Percentiles rank a stretch among this genome's conserved stretches.
Evolutionary conservation across 371 early-diverging fungal genomes (phyloP).

Genomic region (Mortierella sp.): DNA sequence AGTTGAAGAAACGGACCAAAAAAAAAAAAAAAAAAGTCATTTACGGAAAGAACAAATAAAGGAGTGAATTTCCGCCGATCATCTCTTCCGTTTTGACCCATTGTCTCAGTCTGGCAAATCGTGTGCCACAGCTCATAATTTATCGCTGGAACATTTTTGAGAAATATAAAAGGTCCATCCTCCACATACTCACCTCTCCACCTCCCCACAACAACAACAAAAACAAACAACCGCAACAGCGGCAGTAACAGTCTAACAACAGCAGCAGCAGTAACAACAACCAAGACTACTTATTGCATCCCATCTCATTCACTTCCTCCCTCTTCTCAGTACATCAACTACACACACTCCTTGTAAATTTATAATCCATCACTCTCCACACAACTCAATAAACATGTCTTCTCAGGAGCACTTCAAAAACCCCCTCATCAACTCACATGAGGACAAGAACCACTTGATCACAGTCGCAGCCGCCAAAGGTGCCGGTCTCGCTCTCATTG

Average conservation of each 20-base stretch:
- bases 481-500: conserved; percentile 53
- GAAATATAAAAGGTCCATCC: not conserved
- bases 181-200: not conserved
- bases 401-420: conserved; percentile 20
- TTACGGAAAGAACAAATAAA: conserved; percentile 24
- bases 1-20: too few relatives aligned
- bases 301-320: not conserved
- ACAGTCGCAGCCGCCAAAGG: conserved; percentile 43
- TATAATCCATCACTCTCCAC: not conserved
- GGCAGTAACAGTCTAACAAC: not conserved
- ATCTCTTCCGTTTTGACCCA: conserved; percentile 22
- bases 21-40: not conserved
- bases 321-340: not conserved
- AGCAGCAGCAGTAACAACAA: not conserved
- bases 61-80: conserved; percentile 11
- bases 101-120: conserved; percentile 12
- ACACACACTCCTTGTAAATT: not conserved
- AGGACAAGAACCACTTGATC: conserved; percentile 23
- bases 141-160: too few relatives aligned
- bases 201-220: too few relatives aligned
- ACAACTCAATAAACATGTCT: conserved; percentile 3
- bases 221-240: not conserved
- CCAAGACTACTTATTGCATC: not conserved
- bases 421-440: conserved; percentile 23
- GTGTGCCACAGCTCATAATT: not conserved